Percentiles rank a stretch among this genome's conserved stretches.
These are phyloP conservation scores for Hypoxylon cercidicola DNA, from an alignment of 495 filamentous ascomycete species.

Conservation along the genomic window DNA sequence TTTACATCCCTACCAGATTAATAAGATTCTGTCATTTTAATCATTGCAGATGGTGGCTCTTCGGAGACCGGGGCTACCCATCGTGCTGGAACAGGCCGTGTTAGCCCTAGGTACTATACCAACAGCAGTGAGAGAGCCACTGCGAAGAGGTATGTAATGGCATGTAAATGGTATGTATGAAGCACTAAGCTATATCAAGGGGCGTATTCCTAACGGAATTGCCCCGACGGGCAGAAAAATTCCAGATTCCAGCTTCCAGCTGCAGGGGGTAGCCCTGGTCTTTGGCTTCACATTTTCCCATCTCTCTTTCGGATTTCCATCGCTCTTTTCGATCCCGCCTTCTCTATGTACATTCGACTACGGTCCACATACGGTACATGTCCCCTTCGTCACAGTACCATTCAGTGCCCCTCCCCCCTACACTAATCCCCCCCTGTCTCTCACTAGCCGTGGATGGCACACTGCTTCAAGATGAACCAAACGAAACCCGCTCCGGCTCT, in stretches of 20 bases:
- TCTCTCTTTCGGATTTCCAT: slow-evolving; percentile 40
- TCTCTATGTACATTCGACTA: slow-evolving; percentile 12
- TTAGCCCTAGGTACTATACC: slow-evolving; percentile 19
- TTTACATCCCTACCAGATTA: too few species aligned
- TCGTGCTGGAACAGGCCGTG: slow-evolving; percentile 34
- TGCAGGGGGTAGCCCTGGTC: slow-evolving; percentile 46
- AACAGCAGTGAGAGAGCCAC: neutral
- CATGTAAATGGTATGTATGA: neutral
- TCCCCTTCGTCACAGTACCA: slow-evolving; percentile 30
- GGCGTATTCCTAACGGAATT: slow-evolving; percentile 45
- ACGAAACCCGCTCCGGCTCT: slow-evolving; percentile 34
- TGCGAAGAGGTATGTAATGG: slow-evolving; percentile 6
- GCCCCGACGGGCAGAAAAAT: slow-evolving; percentile 44
- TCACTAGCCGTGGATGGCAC: slow-evolving; percentile 33
- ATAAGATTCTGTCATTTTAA: slow-evolving; percentile 30
- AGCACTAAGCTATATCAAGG: slow-evolving; percentile 23
- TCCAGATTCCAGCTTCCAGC: too few species aligned
- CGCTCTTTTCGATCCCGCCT: slow-evolving; percentile 35
- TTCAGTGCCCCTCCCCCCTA: slow-evolving; percentile 33
- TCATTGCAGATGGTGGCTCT: slow-evolving; percentile 37
- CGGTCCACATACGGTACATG: slow-evolving; percentile 16
- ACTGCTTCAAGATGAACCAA: slow-evolving; percentile 31
- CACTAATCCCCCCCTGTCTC: slow-evolving; percentile 33
- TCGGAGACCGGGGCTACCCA: slow-evolving; percentile 35
- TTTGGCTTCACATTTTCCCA: slow-evolving; percentile 34